Evolutionary conservation across 352 stramenopile species (phyloP).

Genomic region (Thraustotheca clavata): DNA sequence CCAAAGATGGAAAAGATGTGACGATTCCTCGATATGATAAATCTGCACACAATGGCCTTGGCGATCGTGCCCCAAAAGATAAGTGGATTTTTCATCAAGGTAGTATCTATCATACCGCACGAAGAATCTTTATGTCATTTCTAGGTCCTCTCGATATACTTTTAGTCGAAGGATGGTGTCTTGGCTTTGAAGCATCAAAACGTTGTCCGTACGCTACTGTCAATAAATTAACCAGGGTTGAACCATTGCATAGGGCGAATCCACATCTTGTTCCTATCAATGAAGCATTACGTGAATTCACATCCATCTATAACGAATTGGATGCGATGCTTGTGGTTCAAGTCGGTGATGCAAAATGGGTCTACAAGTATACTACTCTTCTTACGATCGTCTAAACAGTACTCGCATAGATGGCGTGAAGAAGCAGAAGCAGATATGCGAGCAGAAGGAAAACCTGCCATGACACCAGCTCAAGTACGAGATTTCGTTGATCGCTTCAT

Average conservation of each 20-base stretch:
- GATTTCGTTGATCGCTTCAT: conserved; percentile 86
- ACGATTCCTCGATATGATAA: conserved; percentile 78
- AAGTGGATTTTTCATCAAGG: conserved; percentile 56
- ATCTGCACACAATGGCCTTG: conserved; percentile 55
- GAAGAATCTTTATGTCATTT: background rate
- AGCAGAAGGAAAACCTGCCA: conserved; percentile 42
- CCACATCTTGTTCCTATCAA: conserved; percentile 49
- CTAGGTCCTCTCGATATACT: conserved; percentile 69
- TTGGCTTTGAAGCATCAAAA: conserved; percentile 52
- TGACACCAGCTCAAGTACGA: conserved; percentile 52
- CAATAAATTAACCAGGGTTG: too few species aligned
- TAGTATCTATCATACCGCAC: conserved; percentile 15
- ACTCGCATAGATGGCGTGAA: conserved; percentile 61
- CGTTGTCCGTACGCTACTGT: background rate
- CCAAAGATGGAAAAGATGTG: conserved; percentile 34
- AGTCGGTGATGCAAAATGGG: conserved; percentile 57
- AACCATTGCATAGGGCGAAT: conserved; percentile 30
- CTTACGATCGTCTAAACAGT: background rate
- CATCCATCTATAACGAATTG: conserved; percentile 55
- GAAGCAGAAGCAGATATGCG: conserved; percentile 65
- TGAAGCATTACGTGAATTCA: conserved; percentile 44
- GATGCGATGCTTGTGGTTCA: conserved; percentile 68
- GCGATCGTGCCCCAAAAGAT: conserved; percentile 47
- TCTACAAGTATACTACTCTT: conserved; percentile 53
- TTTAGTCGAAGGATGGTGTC: conserved; percentile 79